Percentiles rank a stretch among this genome's conserved stretches.
Evolutionary conservation across 1,139 yeast genomes (phyloP).

Genomic region (Zygosaccharomyces pseudobailii): DNA sequence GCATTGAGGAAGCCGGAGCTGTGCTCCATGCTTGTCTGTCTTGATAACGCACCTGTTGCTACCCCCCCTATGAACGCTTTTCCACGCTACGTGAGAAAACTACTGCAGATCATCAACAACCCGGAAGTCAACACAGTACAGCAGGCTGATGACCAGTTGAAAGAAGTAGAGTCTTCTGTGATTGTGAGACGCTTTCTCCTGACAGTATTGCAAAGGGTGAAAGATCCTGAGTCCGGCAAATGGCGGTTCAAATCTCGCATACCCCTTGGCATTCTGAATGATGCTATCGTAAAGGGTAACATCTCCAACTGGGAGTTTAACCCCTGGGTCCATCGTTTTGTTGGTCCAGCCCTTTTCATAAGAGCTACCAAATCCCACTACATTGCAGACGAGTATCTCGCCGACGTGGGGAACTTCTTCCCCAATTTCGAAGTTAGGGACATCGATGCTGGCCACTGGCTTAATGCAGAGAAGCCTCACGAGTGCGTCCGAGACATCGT

Average conservation of each 20-base stretch:
- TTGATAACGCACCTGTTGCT: slow-evolving; percentile 86
- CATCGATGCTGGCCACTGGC: slow-evolving; percentile 88
- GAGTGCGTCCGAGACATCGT: slow-evolving; percentile 57
- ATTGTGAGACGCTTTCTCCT: slow-evolving; percentile 69
- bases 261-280: slow-evolving; percentile 65
- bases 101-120: slow-evolving; percentile 49
- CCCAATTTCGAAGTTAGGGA: slow-evolving; percentile 74
- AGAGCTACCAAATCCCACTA: slow-evolving; percentile 75
- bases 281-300: slow-evolving; percentile 57
- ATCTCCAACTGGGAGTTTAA: slow-evolving; percentile 78
- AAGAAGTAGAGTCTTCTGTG: slow-evolving; percentile 54
- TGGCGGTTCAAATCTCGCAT: slow-evolving; percentile 44
- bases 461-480: slow-evolving; percentile 70
- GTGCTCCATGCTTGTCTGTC: slow-evolving; percentile 62
- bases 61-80: slow-evolving; percentile 56
- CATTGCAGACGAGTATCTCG: slow-evolving; percentile 80
- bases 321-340: slow-evolving; percentile 50
- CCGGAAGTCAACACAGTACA: slow-evolving; percentile 46
- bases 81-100: slow-evolving; percentile 59
- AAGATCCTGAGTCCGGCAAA: slow-evolving; percentile 38
- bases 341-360: slow-evolving; percentile 71
- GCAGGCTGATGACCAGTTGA: slow-evolving; percentile 65
- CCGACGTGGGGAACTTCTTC: slow-evolving; percentile 70
- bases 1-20: slow-evolving; percentile 65
- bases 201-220: slow-evolving; percentile 47